Evolutionary conservation across 1,284 basidiomycete genomes (phyloP).

Genomic region (Sanghuangporus sanghuang): DNA sequence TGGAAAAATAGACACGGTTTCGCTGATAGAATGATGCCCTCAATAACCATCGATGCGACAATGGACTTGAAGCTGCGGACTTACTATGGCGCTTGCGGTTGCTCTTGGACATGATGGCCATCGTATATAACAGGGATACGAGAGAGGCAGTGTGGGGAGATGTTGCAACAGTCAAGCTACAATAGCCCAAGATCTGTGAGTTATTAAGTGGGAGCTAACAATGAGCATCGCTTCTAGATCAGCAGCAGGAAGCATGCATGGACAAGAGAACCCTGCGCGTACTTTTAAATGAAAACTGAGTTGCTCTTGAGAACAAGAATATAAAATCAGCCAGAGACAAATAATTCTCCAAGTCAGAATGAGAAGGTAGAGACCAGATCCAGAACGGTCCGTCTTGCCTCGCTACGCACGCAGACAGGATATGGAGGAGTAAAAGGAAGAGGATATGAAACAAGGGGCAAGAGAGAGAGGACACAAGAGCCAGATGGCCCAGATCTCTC

Average conservation of each 20-base stretch:
- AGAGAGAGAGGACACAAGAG: neutral
- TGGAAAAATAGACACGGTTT: constrained; percentile 24
- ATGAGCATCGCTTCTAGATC: constrained; percentile 3
- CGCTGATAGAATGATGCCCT: constrained; percentile 10
- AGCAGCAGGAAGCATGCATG: neutral
- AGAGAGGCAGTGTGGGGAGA: neutral
- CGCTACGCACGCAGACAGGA: constrained; percentile 2
- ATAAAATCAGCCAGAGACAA: neutral
- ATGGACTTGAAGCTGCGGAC: neutral
- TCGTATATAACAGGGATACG: neutral
- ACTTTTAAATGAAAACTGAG: neutral
- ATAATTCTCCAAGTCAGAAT: neutral
- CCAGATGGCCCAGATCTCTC: neutral
- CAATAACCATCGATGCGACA: neutral
- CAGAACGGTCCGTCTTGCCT: neutral
- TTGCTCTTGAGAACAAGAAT: neutral
- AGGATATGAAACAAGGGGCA: neutral
- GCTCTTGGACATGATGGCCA: constrained; percentile 5
- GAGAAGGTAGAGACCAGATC: neutral
- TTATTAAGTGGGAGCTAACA: neutral
- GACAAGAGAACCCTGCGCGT: neutral
- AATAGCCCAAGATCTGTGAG: neutral
- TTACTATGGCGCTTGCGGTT: constrained; percentile 14
- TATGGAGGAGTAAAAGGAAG: too few relatives aligned
- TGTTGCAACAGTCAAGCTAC: neutral